phyloP scores from a whole-genome alignment of 2,329 filamentous ascomycete species.

The Cytospora mali region DNA sequence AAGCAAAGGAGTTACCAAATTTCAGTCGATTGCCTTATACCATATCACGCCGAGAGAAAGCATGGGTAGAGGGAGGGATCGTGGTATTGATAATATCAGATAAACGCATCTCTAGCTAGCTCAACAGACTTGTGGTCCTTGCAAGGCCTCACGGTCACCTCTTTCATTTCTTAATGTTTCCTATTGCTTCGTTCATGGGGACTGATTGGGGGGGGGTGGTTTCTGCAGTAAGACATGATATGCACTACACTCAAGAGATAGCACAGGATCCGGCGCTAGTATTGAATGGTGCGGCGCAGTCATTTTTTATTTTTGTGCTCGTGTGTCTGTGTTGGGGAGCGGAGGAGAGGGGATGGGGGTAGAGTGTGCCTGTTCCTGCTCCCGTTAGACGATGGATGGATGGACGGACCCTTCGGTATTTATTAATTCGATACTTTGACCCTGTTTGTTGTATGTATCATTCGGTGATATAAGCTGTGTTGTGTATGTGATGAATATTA shows the following conservation, averaged over 20 bases:
- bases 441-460: neutral
- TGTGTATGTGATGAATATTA: no score
- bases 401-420: neutral
- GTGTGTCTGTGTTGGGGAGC: neutral
- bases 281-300: slow-evolving; percentile 14
- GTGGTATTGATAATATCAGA: neutral
- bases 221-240: neutral
- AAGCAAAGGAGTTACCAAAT: neutral
- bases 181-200: neutral
- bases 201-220: neutral
- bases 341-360: no score
- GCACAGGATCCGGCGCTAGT: slow-evolving; percentile 18
- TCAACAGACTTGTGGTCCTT: neutral
- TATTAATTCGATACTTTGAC: slow-evolving; percentile 1
- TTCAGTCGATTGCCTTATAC: neutral
- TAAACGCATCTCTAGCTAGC: neutral
- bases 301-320: neutral
- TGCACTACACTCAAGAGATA: neutral
- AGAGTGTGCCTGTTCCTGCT: no score
- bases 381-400: no score
- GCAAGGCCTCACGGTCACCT: neutral
- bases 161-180: neutral
- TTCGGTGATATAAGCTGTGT: neutral
- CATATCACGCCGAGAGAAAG: neutral
- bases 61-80: neutral